phyloP scores from a whole-genome alignment of 2,329 filamentous ascomycete species.

The Rosellinia necatrix region DNA sequence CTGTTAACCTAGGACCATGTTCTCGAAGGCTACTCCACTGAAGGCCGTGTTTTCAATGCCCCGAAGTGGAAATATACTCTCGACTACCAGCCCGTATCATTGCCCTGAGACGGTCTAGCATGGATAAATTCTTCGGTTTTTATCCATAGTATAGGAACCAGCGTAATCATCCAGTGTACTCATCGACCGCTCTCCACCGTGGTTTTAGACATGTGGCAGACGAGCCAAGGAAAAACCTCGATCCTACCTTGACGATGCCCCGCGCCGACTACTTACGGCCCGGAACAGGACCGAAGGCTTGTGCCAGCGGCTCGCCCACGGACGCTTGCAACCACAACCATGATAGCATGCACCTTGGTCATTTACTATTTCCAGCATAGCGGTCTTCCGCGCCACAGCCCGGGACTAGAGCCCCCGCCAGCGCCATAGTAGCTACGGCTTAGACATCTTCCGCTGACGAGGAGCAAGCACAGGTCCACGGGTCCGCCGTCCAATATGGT shows the following conservation, averaged over 20 bases:
- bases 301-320: conserved; percentile 11
- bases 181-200: not conserved
- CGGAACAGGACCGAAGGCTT: conserved; percentile 16
- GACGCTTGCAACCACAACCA: conserved; percentile 1
- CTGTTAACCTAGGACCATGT: not conserved
- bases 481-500: conserved; percentile 1
- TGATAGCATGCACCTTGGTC: not conserved
- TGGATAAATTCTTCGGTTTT: conserved; percentile 21
- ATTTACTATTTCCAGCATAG: not conserved
- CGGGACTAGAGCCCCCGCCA: not conserved
- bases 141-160: conserved; percentile 20
- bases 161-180: too few relatives aligned
- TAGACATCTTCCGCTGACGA: conserved; percentile 1
- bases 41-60: conserved; percentile 19
- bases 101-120: conserved; percentile 14
- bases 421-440: too few relatives aligned
- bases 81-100: conserved; percentile 4
- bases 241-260: not conserved
- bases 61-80: conserved; percentile 20
- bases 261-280: not conserved
- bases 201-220: not conserved
- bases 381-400: not conserved
- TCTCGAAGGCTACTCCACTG: conserved; percentile 5
- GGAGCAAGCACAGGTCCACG: conserved; percentile 13
- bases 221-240: not conserved